Evolutionary conservation across 371 early-diverging fungal species (phyloP).

Genomic region (Haplosporangium sp.): DNA sequence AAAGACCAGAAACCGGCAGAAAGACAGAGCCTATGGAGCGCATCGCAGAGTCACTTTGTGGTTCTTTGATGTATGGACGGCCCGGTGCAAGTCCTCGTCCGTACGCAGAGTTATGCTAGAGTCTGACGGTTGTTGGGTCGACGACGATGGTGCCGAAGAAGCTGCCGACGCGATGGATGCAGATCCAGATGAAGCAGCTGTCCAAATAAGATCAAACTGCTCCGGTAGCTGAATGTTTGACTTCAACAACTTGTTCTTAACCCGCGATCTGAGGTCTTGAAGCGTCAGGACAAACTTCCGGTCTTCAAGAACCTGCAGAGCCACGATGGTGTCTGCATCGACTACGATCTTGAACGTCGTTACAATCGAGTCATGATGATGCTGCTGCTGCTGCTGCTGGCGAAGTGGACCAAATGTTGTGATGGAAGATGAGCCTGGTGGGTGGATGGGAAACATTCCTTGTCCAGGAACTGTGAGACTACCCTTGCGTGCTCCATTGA

Average conservation of each 20-base stretch:
- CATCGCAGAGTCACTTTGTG: slow-evolving; percentile 45
- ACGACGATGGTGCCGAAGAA: slow-evolving; percentile 2
- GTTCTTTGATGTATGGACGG: slow-evolving; percentile 34
- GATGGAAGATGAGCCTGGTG: background rate
- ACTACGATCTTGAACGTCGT: slow-evolving; percentile 53
- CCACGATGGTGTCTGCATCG: slow-evolving; percentile 53
- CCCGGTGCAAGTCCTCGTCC: slow-evolving; percentile 32
- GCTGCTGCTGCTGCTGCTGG: background rate
- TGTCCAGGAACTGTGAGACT: slow-evolving; percentile 34
- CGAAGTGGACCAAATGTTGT: background rate
- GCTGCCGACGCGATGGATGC: background rate
- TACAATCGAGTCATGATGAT: slow-evolving; percentile 4
- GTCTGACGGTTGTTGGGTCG: slow-evolving; percentile 5
- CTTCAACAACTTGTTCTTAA: slow-evolving; percentile 36
- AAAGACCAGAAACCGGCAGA: background rate
- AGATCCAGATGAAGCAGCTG: background rate
- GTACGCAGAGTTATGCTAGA: slow-evolving; percentile 17
- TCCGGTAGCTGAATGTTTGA: slow-evolving; percentile 46
- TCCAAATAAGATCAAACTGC: slow-evolving; percentile 40
- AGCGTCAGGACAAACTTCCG: slow-evolving; percentile 30
- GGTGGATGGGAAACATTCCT: slow-evolving; percentile 31
- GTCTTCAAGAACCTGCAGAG: slow-evolving; percentile 42
- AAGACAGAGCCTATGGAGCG: background rate
- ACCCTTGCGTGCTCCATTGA: slow-evolving; percentile 12
- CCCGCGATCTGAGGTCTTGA: slow-evolving; percentile 22